phyloP scores from a whole-genome alignment of 2,329 filamentous ascomycete genomes.

The Penicillium digitatum region DNA sequence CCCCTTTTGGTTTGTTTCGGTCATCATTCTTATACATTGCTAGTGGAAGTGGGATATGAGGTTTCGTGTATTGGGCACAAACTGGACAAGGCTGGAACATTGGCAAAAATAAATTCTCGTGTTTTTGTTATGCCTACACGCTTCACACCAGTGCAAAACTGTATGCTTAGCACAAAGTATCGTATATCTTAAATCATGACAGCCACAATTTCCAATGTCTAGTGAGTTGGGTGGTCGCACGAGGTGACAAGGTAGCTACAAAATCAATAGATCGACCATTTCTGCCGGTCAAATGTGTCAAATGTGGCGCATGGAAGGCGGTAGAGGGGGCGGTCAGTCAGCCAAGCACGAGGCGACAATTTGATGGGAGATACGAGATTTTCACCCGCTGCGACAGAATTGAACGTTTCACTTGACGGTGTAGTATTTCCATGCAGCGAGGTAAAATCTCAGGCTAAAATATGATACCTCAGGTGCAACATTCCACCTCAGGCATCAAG shows the following conservation, averaged over 20 bases:
- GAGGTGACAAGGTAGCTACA: background rate
- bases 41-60: background rate
- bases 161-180: background rate
- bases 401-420: background rate
- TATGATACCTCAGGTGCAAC: background rate
- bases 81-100: background rate
- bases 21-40: background rate
- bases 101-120: conserved; percentile 9
- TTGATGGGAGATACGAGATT: background rate
- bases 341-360: background rate
- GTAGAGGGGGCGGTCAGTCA: background rate
- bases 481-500: conserved; percentile 15
- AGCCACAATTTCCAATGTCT: background rate
- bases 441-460: background rate
- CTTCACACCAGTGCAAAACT: background rate
- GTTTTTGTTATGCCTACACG: background rate
- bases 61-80: background rate
- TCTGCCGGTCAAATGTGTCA: background rate
- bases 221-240: background rate
- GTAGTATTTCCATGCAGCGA: background rate
- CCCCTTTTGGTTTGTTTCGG: background rate
- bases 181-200: background rate
- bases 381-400: background rate
- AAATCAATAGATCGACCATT: conserved; percentile 2
- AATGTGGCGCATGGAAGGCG: background rate